These are phyloP conservation scores for Cladophialophora carrionii DNA, from an alignment of 2,329 filamentous ascomycete species.

Conservation along the genomic window DNA sequence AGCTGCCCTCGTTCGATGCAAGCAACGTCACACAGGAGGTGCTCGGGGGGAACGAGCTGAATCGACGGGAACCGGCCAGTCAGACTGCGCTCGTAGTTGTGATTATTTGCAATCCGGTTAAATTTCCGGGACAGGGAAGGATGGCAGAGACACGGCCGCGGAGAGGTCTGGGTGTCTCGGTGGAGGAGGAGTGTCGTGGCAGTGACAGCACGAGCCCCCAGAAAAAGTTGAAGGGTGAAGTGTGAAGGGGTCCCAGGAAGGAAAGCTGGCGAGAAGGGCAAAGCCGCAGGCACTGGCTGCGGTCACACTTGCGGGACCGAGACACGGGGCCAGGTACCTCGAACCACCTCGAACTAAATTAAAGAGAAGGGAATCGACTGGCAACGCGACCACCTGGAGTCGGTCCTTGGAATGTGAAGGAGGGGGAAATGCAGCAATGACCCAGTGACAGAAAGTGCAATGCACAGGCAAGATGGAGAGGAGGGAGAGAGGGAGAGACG, in stretches of 20 bases:
- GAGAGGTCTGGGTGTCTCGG: slow-evolving; percentile 20
- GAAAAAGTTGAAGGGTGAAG: slow-evolving; percentile 26
- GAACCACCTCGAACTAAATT: slow-evolving; percentile 13
- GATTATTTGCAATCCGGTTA: slow-evolving; percentile 8
- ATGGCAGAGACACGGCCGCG: slow-evolving; percentile 21
- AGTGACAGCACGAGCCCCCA: slow-evolving; percentile 32
- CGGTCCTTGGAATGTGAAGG: slow-evolving; percentile 4
- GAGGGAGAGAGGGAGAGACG: slow-evolving; percentile 19
- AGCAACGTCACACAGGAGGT: slow-evolving; percentile 36
- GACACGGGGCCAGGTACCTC: slow-evolving; percentile 16
- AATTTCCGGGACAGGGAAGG: slow-evolving; percentile 14
- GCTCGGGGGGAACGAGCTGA: slow-evolving; percentile 27
- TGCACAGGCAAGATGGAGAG: slow-evolving; percentile 20
- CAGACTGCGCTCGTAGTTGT: slow-evolving; percentile 25
- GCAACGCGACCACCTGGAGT: slow-evolving; percentile 14
- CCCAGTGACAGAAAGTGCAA: slow-evolving; percentile 7
- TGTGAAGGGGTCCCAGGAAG: slow-evolving; percentile 14
- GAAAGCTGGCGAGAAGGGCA: slow-evolving; percentile 19
- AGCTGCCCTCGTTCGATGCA: slow-evolving; percentile 31
- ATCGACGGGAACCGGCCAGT: slow-evolving; percentile 34
- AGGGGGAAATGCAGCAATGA: slow-evolving; percentile 12
- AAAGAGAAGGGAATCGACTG: slow-evolving; percentile 20
- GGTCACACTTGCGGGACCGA: slow-evolving; percentile 19
- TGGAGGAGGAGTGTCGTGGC: slow-evolving; percentile 21
- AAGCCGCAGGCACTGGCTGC: slow-evolving; percentile 10